Percentiles rank a stretch among this genome's conserved stretches.
phyloP scores from a whole-genome alignment of 495 filamentous ascomycete species.

The Oidiodendron maius region DNA sequence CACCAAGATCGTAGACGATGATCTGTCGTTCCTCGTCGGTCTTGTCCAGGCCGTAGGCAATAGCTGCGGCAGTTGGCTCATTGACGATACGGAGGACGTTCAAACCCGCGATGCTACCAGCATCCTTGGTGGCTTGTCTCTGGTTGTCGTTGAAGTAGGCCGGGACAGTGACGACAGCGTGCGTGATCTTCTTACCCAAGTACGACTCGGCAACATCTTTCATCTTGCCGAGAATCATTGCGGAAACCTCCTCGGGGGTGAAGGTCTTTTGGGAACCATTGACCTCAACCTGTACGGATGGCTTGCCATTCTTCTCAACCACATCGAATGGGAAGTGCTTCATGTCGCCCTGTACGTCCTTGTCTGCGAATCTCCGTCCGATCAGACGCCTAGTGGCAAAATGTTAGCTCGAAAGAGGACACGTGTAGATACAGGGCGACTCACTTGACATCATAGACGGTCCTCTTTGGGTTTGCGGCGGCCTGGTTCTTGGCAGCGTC shows the following conservation, averaged over 20 bases:
- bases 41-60: conserved; percentile 87
- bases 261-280: conserved; percentile 67
- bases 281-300: conserved; percentile 71
- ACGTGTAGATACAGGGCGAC: conserved; percentile 25
- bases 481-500: conserved; percentile 99
- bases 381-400: conserved; percentile 65
- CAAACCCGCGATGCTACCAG: conserved; percentile 87
- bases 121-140: conserved; percentile 96
- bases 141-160: conserved; percentile 99
- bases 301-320: conserved; percentile 75
- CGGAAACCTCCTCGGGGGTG: conserved; percentile 82
- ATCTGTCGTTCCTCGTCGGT: conserved; percentile 81
- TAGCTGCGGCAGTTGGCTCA: conserved; percentile 83
- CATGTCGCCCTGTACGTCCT: conserved; percentile 75
- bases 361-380: conserved; percentile 82
- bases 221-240: conserved; percentile 91
- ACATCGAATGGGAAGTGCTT: conserved; percentile 94
- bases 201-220: conserved; percentile 94
- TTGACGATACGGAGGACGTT: conserved; percentile 98
- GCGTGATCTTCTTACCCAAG: conserved; percentile 90
- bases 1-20: conserved; percentile 97
- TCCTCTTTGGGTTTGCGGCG: conserved; percentile 81
- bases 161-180: conserved; percentile 95
- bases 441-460: conserved; percentile 92
- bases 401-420: conserved; percentile 15